phyloP scores from a whole-genome alignment of 2,329 filamentous ascomycete genomes.

The Phaeosphaeriaceae sp. region DNA sequence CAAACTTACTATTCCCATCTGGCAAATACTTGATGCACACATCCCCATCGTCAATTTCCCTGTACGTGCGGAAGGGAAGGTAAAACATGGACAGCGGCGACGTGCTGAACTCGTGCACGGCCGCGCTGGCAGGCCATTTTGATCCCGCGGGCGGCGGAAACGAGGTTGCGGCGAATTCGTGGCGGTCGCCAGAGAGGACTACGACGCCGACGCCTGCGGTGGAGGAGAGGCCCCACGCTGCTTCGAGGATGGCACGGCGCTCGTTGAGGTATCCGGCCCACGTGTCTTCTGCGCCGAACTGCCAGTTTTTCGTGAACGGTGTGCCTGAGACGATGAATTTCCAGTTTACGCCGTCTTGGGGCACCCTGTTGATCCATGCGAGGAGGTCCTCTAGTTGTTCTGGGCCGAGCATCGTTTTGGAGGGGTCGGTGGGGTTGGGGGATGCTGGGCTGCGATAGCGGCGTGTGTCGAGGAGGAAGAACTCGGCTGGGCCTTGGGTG shows the following conservation, averaged over 20 bases:
- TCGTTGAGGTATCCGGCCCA: slow-evolving; percentile 93
- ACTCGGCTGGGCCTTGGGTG: slow-evolving; percentile 85
- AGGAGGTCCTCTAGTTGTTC: slow-evolving; percentile 82
- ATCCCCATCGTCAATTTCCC: slow-evolving; percentile 80
- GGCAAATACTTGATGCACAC: slow-evolving; percentile 86
- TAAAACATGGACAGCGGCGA: slow-evolving; percentile 95
- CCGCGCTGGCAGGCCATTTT: slow-evolving; percentile 55
- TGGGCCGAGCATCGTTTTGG: slow-evolving; percentile 86
- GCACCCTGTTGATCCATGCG: slow-evolving; percentile 73
- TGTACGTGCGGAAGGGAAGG: slow-evolving; percentile 81
- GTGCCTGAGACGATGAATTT: slow-evolving; percentile 91
- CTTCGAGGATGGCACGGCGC: slow-evolving; percentile 78
- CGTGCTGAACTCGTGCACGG: slow-evolving; percentile 87
- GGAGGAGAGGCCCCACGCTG: slow-evolving; percentile 87
- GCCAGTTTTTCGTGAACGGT: slow-evolving; percentile 98
- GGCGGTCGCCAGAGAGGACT: slow-evolving; percentile 88
- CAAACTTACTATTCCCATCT: slow-evolving; percentile 87
- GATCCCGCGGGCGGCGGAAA: slow-evolving; percentile 68
- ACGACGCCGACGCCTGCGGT: slow-evolving; percentile 76
- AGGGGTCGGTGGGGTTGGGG: slow-evolving; percentile 63
- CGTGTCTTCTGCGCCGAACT: slow-evolving; percentile 83
- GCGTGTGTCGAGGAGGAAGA: slow-evolving; percentile 94
- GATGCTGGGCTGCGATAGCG: slow-evolving; percentile 78
- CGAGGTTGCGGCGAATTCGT: slow-evolving; percentile 92
- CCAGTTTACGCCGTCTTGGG: slow-evolving; percentile 82